Evolutionary conservation across 768 basidiomycete genomes (phyloP), one percentile per base, ranked within the genome.

Genomic region (Rhodotorula paludigena): DNA sequence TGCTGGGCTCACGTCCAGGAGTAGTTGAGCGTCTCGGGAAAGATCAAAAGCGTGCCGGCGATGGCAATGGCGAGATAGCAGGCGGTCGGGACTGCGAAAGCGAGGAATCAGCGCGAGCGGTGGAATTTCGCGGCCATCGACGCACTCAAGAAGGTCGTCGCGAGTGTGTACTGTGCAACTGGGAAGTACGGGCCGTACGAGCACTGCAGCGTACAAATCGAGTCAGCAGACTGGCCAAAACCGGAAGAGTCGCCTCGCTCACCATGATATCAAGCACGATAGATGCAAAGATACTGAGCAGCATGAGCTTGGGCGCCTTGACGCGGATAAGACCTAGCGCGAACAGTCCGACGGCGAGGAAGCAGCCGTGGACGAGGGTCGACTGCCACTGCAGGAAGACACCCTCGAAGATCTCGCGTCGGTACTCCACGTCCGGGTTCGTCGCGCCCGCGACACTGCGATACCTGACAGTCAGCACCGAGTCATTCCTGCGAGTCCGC

Each of bases 1-100:
- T 2, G 2, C 1, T 15, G 54, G 32, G 8, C 75, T 28, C 69
- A 73, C 52, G 83, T 75, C 44, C 77, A 77, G 7, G 78, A 72
- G 61, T 83, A 82, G 63, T 82, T 81, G 58, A 84, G 77, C 0
- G 83, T 81, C 70, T 83, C 80, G 12, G 85, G 85, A 75, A 85
- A 86, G 57, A 85, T 76, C 60, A 84, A 73, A 14, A 82, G 59
- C 16, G 81, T 81, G 6, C 79, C 74, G 9, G 81, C 77, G n/a
- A 82, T 36, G 0, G 79, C 83, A 57, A 84, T 82, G n/a, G 78
- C 84, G 51, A 82, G 76, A 77, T 82, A 85, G 60, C 76, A 80
- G 5, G 79, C 77, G 5, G 82, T 78, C 0, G 84, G 83, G 21
- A 82, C 81, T 39, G 82, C 75, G 45, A 83, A 72, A 5, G 49